Conservation (phyloP, 202 grass and related monocot genomes). For the Carex arenaria region DNA sequence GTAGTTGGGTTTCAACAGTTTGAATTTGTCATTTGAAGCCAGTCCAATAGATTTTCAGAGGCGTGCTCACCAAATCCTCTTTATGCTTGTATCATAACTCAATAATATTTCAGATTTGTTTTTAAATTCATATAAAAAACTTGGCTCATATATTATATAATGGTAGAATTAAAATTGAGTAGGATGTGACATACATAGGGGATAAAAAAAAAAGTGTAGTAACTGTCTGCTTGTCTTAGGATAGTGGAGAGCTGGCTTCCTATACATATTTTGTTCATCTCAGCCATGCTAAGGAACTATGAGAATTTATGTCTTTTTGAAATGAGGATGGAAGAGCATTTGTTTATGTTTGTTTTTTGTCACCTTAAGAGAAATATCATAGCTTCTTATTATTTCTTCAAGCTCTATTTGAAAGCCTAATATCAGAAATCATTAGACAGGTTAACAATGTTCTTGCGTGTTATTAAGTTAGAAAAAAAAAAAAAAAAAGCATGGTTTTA, state of each 20-base stretch:
- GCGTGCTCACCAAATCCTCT: too few species aligned
- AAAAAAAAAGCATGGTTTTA: too few species aligned
- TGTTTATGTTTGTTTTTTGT: neutral
- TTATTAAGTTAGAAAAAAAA: too few species aligned
- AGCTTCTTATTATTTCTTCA: neutral
- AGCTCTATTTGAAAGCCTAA: neutral
- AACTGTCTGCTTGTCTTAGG: neutral
- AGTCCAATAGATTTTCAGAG: too few species aligned
- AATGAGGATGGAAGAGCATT: neutral
- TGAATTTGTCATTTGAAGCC: too few species aligned
- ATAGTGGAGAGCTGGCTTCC: neutral
- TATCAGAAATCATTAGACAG: too few species aligned
- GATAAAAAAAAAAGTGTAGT: neutral
- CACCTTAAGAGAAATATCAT: neutral
- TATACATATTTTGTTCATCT: neutral
- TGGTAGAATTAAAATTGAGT: neutral
- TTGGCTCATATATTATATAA: neutral
- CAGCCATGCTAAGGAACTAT: neutral
- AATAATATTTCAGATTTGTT: neutral
- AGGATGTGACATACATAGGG: neutral
- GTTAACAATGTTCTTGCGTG: too few species aligned
- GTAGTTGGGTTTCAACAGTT: too few species aligned
- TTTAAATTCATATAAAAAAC: neutral
- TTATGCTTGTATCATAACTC: too few species aligned
- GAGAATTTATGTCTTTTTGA: neutral